Evolutionary conservation across 2,329 filamentous ascomycete species (phyloP), one percentile per base, ranked within the genome.

Genomic region (Trichophyton equinum): DNA sequence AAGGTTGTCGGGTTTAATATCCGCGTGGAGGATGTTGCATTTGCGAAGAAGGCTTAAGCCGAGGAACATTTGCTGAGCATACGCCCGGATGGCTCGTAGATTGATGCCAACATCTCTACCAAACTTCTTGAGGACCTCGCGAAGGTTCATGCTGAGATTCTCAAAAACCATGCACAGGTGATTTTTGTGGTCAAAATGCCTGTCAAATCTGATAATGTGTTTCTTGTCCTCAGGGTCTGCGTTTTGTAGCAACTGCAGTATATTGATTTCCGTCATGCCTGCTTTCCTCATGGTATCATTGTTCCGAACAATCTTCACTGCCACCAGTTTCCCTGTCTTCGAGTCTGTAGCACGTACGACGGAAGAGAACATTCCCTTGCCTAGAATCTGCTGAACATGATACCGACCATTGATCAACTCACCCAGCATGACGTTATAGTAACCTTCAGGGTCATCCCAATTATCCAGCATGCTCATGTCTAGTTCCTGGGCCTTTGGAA

Each of bases 141-240:
- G 87, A 62, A 99, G 76, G 70, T 99, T 97, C 78, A 95, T 85
- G 71, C 89, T 81, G 57, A 99, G 80, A 71, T 95, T 94, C 75
- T 99, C 94, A 74, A 99, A 99, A 0, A 91, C 90, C 81, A 99
- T 91, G 74, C 94, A 99, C 56, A 99, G 76, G 77, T 99, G 94
- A 0, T 88, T 88, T 71, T 95, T 95, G 78, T 96, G 91, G 68
- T 96, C 91, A 69, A 99, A 99, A 44, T 86, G 82, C 46, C 89
- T 83, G 69, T 95, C 84, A 59, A 97, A 86, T 68, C 87, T 87
- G 71, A 99, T 89, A 68, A 97, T 82, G 72, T 97, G 91, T 73
- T 92, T 95, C 73, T 89, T 91, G 70, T 92, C 88, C 27, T 95
- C 89, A 0, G 88, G 85, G 70, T 99, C 94, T 33, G 88, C 85